Conservation (phyloP, 331 rosid genomes). For the Pyrus hybrid region DNA sequence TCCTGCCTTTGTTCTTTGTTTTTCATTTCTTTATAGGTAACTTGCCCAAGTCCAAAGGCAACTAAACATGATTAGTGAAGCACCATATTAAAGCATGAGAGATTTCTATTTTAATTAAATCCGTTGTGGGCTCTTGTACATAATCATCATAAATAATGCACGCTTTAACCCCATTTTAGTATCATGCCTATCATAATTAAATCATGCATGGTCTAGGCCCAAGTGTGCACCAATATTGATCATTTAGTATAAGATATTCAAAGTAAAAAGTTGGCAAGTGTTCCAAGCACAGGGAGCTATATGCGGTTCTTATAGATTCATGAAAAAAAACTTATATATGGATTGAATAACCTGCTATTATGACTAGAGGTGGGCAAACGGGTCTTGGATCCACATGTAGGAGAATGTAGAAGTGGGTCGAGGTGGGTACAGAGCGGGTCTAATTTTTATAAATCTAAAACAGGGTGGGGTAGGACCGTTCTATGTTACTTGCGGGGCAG, state of each 20-base stretch:
- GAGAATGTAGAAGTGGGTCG: not conserved
- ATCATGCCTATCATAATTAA: slow-evolving; percentile 3
- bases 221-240: not conserved
- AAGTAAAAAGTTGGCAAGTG: not conserved
- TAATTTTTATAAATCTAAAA: too few relatives aligned
- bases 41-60: not conserved
- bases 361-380: not conserved
- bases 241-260: not conserved
- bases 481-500: too few relatives aligned
- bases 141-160: not conserved
- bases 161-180: not conserved
- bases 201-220: not conserved
- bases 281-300: not conserved
- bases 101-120: not conserved
- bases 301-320: not conserved
- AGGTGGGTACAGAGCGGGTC: too few relatives aligned
- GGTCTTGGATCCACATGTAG: accelerated
- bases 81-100: not conserved
- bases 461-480: too few relatives aligned
- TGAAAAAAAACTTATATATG: not conserved
- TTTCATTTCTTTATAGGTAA: not conserved
- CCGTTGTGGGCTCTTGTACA: not conserved
- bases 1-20: not conserved
- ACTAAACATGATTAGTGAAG: not conserved
- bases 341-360: not conserved